Evolutionary conservation across 2,329 filamentous ascomycete genomes (phyloP).

Genomic region (Simplicillium sp.): DNA sequence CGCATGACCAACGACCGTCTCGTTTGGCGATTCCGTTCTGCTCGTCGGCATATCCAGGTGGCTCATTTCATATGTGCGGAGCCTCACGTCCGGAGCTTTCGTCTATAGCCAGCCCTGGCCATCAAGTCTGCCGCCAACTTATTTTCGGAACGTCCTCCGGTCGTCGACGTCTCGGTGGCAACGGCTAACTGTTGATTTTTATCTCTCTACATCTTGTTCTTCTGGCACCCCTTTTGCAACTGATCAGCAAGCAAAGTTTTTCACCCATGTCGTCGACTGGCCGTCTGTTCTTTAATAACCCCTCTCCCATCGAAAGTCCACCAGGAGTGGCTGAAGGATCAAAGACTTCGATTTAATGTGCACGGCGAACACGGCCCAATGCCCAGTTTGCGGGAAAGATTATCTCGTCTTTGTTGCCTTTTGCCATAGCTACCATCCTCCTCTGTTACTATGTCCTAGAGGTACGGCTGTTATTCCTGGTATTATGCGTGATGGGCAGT

Average conservation of each 20-base stretch:
- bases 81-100: too few relatives aligned
- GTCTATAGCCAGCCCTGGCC: too few relatives aligned
- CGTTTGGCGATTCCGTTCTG: too few relatives aligned
- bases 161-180: too few relatives aligned
- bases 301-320: not conserved
- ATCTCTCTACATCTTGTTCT: too few relatives aligned
- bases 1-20: too few relatives aligned
- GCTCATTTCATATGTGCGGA: too few relatives aligned
- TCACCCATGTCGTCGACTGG: not conserved
- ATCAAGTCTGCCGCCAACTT: too few relatives aligned
- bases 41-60: too few relatives aligned
- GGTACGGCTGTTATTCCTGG: slow-evolving; percentile 28
- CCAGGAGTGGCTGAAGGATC: not conserved
- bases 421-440: slow-evolving; percentile 41
- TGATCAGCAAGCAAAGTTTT: not conserved
- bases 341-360: slow-evolving; percentile 42
- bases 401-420: slow-evolving; percentile 51
- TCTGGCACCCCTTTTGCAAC: not conserved
- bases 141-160: too few relatives aligned
- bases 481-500: slow-evolving; percentile 43
- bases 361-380: slow-evolving; percentile 45
- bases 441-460: slow-evolving; percentile 34
- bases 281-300: not conserved
- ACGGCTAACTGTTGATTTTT: too few relatives aligned
- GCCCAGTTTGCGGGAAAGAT: slow-evolving; percentile 50